A percentile compares a stretch with the other conserved stretches of the same genome.
These are phyloP conservation scores for Lithospermum erythrorhizon DNA, from an alignment of 257 asterid species.

Conservation along the genomic window DNA sequence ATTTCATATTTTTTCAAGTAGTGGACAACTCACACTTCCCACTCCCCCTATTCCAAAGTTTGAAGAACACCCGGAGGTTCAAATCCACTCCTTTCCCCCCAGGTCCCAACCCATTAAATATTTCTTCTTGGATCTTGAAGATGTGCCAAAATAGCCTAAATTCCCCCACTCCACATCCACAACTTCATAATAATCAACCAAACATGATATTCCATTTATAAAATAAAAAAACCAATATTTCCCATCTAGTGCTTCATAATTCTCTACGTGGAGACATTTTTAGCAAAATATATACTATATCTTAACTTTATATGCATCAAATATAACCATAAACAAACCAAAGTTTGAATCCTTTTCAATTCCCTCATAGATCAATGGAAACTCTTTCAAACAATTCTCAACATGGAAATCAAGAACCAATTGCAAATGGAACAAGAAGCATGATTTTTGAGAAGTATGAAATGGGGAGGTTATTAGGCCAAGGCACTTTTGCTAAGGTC, in stretches of 20 bases:
- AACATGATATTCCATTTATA: no score
- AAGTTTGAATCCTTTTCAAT: not conserved
- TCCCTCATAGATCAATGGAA: slow-evolving; percentile 1
- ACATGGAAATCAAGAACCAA: not conserved
- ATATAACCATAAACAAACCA: not conserved
- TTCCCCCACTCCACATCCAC: no score
- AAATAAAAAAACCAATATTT: no score
- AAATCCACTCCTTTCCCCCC: no score
- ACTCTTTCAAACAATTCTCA: not conserved
- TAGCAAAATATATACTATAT: no score
- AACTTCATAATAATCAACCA: no score
- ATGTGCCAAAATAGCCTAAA: no score
- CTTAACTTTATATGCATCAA: not conserved
- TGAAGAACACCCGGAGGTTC: not conserved
- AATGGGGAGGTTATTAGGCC: slow-evolving; percentile 10
- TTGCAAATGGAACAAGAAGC: not conserved
- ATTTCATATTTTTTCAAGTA: not conserved
- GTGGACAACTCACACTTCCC: not conserved
- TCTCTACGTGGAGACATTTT: no score
- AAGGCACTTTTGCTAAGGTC: slow-evolving; percentile 14
- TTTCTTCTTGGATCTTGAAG: no score
- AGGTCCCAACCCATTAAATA: no score
- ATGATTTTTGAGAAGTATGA: slow-evolving; percentile 5
- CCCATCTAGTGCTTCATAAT: no score
- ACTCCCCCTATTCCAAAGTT: not conserved